Conservation (phyloP, 495 filamentous ascomycete species). For the Aspergillus taichungensis region DNA sequence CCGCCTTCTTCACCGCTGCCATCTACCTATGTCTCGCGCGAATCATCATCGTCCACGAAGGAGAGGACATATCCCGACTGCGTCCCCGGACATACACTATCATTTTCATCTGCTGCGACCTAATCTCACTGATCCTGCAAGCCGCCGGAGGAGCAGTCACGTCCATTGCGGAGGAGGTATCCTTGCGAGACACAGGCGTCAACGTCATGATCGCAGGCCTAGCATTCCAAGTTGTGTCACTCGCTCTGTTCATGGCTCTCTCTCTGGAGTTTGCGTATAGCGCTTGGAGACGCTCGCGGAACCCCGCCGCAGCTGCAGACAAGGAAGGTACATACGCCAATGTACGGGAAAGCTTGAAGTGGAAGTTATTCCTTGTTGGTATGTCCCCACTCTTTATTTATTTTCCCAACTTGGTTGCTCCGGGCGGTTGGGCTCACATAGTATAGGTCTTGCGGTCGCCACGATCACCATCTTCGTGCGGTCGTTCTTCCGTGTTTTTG, state of each 20-base stretch:
- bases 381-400: background rate
- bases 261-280: constrained; percentile 40
- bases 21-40: constrained; percentile 50
- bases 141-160: constrained; percentile 46
- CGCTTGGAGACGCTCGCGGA: constrained; percentile 7
- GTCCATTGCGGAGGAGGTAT: constrained; percentile 27
- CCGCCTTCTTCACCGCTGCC: constrained; percentile 46
- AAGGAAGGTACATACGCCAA: constrained; percentile 3
- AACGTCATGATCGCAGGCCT: constrained; percentile 50
- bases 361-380: constrained; percentile 15
- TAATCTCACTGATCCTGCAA: constrained; percentile 47
- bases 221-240: constrained; percentile 43
- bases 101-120: constrained; percentile 45
- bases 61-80: constrained; percentile 38
- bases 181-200: constrained; percentile 24
- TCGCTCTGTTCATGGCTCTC: constrained; percentile 44
- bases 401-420: background rate
- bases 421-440: background rate
- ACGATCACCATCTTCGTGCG: constrained; percentile 54
- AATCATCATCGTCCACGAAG: constrained; percentile 39
- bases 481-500: constrained; percentile 54
- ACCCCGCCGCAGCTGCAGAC: constrained; percentile 6
- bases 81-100: constrained; percentile 41
- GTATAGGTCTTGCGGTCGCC: constrained; percentile 34
- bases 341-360: constrained; percentile 5